Evolutionary conservation across 208 protist species (phyloP).

Genomic region (Acanthamoeba castellanii): DNA sequence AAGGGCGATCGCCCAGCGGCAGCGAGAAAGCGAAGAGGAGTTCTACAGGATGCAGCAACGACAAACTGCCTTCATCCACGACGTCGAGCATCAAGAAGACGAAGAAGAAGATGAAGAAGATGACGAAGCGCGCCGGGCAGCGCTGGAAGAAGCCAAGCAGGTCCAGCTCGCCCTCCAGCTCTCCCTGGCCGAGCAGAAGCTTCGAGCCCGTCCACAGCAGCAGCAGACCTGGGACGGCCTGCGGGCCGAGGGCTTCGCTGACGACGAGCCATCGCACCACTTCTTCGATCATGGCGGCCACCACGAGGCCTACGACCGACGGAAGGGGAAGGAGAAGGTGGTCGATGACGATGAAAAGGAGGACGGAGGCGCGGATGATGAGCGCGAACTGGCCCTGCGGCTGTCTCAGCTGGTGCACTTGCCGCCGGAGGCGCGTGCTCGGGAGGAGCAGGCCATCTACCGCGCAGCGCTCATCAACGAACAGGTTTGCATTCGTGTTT

Average conservation of each 20-base stretch:
- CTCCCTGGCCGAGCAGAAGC: background rate
- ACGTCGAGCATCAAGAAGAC: background rate
- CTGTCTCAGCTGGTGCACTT: background rate
- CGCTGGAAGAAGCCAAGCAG: slow-evolving; percentile 12
- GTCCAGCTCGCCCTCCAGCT: slow-evolving; percentile 12
- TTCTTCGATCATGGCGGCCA: too few species aligned
- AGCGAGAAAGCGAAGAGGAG: background rate
- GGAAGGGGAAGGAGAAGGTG: background rate
- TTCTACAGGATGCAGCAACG: background rate
- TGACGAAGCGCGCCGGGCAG: background rate
- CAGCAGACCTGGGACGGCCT: background rate
- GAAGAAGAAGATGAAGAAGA: background rate
- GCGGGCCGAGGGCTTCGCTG: background rate
- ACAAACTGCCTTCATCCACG: background rate
- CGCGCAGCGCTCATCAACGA: slow-evolving; percentile 32
- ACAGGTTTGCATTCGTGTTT: background rate
- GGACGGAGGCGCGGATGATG: background rate
- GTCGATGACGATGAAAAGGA: background rate
- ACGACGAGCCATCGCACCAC: background rate
- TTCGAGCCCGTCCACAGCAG: background rate
- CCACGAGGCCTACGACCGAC: too few species aligned
- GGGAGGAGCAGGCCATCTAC: slow-evolving; percentile 36
- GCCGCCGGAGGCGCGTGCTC: background rate
- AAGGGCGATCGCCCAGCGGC: background rate
- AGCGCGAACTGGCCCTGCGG: background rate